These are phyloP conservation scores for Daldinia sp. DNA, from an alignment of 2,329 filamentous ascomycete genomes.

Conservation along the genomic window DNA sequence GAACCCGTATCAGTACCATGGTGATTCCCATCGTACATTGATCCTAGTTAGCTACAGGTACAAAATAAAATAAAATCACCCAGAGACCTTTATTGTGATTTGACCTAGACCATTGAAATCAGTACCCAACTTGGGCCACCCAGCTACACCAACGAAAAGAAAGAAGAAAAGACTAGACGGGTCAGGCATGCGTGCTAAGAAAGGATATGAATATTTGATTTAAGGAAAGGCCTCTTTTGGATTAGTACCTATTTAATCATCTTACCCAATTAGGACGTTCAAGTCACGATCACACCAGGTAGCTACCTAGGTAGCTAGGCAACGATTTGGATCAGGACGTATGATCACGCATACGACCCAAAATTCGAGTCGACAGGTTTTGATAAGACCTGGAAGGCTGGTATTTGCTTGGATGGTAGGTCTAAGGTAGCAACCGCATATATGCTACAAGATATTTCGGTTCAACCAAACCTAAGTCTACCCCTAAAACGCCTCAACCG, in stretches of 20 bases:
- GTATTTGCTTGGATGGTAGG: background rate
- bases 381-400: constrained; percentile 1
- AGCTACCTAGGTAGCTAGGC: too few species aligned
- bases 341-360: too few species aligned
- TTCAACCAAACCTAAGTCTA: background rate
- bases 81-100: too few species aligned
- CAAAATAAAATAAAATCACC: too few species aligned
- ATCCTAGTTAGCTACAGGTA: too few species aligned
- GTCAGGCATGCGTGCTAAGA: background rate
- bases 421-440: background rate
- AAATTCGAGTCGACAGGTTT: background rate
- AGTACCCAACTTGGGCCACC: too few species aligned
- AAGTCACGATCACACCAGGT: background rate
- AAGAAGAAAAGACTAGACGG: background rate
- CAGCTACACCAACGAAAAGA: background rate
- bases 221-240: background rate
- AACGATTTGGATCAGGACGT: too few species aligned
- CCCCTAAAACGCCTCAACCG: background rate
- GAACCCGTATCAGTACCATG: too few species aligned
- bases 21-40: too few species aligned
- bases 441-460: background rate
- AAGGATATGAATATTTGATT: background rate
- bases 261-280: background rate
- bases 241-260: background rate
- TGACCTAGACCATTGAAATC: too few species aligned